Base-by-base conservation (phyloP, 1,284 basidiomycete genomes). In the Cryptococcus sp. region DNA sequence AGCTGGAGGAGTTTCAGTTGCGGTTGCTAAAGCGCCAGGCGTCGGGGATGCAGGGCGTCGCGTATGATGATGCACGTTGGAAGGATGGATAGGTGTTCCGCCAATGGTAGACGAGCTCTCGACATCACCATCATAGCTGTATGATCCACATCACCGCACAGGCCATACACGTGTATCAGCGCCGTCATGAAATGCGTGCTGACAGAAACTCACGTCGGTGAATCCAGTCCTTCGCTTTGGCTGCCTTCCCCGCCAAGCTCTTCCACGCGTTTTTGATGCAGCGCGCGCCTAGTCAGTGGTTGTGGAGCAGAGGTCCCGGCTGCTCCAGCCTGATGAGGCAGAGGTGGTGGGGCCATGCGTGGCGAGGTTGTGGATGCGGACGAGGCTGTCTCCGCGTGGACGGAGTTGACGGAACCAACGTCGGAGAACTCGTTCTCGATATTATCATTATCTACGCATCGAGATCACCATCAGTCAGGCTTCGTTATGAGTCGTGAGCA, bases 61-160 rank as follows among this genome's bases (percentile, higher is more conserved):
- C 78, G 25, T 83, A 82, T 60, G 76, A 60, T 81, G 74, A 56
- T 79, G 74, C 59, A 80, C 71, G 47, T 35, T 62, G 57, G 64
- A 69, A 68, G 56, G 53, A 62, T 58, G 74, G 66, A 74, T 68
- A 63, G 79, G 69, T 40, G 74, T 74, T 19, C 74, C 71, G 19
- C 69, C 75, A 42, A 77, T 68, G n/a, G 76, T 76, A 0, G 76
- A 76, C 1, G 76, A 74, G 51, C 85, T 88, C 75, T 94, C 91
- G 59, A 94, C 82, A 78, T 94, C 91, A 45, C 91, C 91, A 70
- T 94, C 91, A 74, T 93, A 93, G 0, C 91, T 93, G 35, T 15
- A 13, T 39, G 0, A n/a, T 25, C 13, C 31, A 47, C 40, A n/a
- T 50, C 39, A 35, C 22, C 27, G 47, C 52, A 55, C 54, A 42